Evolutionary conservation across 192 early-diverging fungal genomes (phyloP), one percentile per base, ranked within the genome.

Genomic region (Umbelopsis ramanniana): DNA sequence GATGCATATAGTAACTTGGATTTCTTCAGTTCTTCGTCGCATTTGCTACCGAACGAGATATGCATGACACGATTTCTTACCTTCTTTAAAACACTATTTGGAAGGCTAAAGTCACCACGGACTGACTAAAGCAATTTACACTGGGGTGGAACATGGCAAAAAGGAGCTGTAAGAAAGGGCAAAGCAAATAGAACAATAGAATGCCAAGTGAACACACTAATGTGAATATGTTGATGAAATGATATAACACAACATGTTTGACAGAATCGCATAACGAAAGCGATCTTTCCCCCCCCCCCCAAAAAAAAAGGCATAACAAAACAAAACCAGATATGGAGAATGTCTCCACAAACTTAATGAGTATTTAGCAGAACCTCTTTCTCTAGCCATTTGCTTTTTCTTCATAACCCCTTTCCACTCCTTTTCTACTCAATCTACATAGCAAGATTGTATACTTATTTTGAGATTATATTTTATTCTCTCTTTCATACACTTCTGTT

Each of bases 371-470:
- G 33, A 60, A 37, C 29, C 10, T 63, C 57, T 38, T 60, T 63
- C 57, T 63, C 26, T 63, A 43, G 57, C 57, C 33, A 63, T 4
- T 7, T 63, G 23, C 15, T 37, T 63, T 63, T 63, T 63, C 33
- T 63, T 12, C 17, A 26, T 35, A 63, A 35, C 57, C 57, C 57
- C 57, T 63, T 63, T 35, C 29, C 57, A 63, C 57, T 63, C 57
- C 57, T 63, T 63, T 63, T 63, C 57, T 37, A 35, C 2, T 63
- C 57, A 63, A 63, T 63, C 57, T 63, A 33, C 57, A 63, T 63
- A 38, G 57, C 57, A 63, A 63, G 29, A 63, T 63, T 63, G 33
- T 63, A 19, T 37, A 19, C 33, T 37, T 63, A 63, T 38, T 63
- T 35, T 17, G 26, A 14, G 11, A 29, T 33, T 26, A 63, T 63